phyloP scores from a whole-genome alignment of 257 asterid genomes.

The Primulina huaijiensis region DNA sequence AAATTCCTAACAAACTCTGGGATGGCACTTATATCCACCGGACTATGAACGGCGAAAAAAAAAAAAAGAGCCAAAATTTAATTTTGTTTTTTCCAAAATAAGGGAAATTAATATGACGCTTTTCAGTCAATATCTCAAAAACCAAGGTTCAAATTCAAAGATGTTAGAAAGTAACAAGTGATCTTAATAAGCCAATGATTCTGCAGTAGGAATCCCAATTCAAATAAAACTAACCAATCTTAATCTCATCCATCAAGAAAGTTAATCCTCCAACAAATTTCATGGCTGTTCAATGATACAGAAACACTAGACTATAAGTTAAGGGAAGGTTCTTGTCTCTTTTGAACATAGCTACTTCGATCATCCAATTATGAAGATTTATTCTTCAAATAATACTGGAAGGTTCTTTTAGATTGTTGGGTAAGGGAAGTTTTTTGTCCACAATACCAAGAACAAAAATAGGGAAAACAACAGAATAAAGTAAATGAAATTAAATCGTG shows the following conservation, averaged over 20 bases:
- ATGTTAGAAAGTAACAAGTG: neutral
- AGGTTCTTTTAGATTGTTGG: slow-evolving; percentile 17
- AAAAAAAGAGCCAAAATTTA: slow-evolving; percentile 8
- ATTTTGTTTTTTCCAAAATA: neutral
- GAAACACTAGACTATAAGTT: slow-evolving; percentile 16
- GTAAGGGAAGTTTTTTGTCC: slow-evolving; percentile 19
- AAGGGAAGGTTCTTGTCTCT: neutral
- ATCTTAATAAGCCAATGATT: neutral
- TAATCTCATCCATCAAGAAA: slow-evolving; percentile 17
- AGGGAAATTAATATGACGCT: neutral
- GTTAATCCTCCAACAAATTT: slow-evolving; percentile 5
- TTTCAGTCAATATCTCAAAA: slow-evolving; percentile 6
- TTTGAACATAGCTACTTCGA: neutral
- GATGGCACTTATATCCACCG: slow-evolving; percentile 32
- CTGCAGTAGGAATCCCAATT: slow-evolving; percentile 16
- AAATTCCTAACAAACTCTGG: slow-evolving; percentile 26
- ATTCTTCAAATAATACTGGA: slow-evolving; percentile 18
- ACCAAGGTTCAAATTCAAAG: slow-evolving; percentile 8
- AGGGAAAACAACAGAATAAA: neutral
- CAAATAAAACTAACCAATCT: slow-evolving; percentile 16
- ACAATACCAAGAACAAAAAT: slow-evolving; percentile 10
- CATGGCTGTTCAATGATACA: slow-evolving; percentile 14
- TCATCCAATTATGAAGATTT: slow-evolving; percentile 18
- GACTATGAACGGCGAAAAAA: slow-evolving; percentile 18
- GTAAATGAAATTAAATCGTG: slow-evolving; percentile 3